phyloP scores from a whole-genome alignment of 1,139 yeast genomes.

The Saccharomycopsis hybrid region DNA sequence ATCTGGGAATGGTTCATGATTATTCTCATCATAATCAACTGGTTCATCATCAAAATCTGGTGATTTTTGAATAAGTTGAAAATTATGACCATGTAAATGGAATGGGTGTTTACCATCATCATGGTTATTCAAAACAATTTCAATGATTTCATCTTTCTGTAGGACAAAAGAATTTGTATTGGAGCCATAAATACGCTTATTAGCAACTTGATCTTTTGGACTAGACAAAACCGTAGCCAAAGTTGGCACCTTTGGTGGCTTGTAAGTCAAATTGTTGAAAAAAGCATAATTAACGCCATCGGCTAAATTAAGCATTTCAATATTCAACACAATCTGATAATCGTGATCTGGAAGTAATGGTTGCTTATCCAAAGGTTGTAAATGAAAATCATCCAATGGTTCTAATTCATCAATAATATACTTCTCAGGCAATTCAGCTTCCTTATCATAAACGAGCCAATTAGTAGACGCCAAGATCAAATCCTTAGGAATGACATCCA shows the following conservation, averaged over 20 bases:
- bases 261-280: constrained; percentile 75
- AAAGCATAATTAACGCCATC: constrained; percentile 87
- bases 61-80: constrained; percentile 62
- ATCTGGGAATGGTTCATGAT: constrained; percentile 53
- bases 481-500: constrained; percentile 63
- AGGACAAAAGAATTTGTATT: constrained; percentile 71
- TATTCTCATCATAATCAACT: constrained; percentile 42
- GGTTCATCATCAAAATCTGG: constrained; percentile 42
- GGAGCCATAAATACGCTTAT: constrained; percentile 64
- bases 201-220: constrained; percentile 53
- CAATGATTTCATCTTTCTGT: constrained; percentile 60
- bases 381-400: constrained; percentile 55
- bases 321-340: constrained; percentile 54
- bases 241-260: constrained; percentile 76
- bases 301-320: constrained; percentile 70
- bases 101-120: constrained; percentile 85
- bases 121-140: constrained; percentile 60
- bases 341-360: constrained; percentile 61
- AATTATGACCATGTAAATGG: constrained; percentile 78
- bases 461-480: constrained; percentile 65
- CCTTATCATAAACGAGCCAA: constrained; percentile 52
- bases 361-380: constrained; percentile 48
- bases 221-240: constrained; percentile 63
- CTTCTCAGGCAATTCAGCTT: constrained; percentile 41
- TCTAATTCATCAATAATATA: constrained; percentile 38